These are phyloP conservation scores for Aspergillus ochraceus DNA, from an alignment of 2,329 filamentous ascomycete species.

Conservation along the genomic window DNA sequence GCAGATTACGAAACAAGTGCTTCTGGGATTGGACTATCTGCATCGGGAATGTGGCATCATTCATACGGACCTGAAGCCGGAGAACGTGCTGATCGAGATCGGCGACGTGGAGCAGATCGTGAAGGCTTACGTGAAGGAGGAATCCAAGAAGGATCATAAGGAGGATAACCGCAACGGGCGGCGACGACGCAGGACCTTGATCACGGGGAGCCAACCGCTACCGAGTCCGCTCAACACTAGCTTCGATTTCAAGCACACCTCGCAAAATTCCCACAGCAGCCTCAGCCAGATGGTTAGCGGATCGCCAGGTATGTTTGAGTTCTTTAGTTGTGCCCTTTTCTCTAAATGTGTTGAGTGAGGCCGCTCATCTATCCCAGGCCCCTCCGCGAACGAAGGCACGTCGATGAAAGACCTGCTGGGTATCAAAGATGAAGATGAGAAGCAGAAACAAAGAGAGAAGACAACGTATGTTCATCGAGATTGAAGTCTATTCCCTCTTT, in stretches of 20 bases:
- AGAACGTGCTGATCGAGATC: conserved; percentile 98
- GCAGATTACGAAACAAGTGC: conserved; percentile 97
- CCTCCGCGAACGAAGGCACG: conserved; percentile 47
- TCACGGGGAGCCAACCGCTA: conserved; percentile 94
- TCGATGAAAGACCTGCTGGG: conserved; percentile 59
- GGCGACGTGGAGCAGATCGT: conserved; percentile 99
- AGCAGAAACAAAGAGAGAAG: conserved; percentile 84
- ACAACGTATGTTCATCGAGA: conserved; percentile 70
- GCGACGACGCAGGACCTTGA: conserved; percentile 84
- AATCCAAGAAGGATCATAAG: conserved; percentile 66
- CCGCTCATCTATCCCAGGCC: conserved; percentile 38
- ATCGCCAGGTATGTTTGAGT: conserved; percentile 55
- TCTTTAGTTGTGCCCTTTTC: conserved; percentile 34
- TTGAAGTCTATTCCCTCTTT: not conserved
- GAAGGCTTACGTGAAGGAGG: conserved; percentile 86
- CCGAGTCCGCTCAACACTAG: conserved; percentile 91
- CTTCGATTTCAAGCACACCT: conserved; percentile 68
- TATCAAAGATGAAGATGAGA: conserved; percentile 59
- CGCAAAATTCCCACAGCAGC: conserved; percentile 69
- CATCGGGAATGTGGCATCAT: conserved; percentile 99
- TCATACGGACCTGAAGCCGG: conserved; percentile 94
- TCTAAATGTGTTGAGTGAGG: not conserved
- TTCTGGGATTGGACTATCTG: conserved; percentile 92
- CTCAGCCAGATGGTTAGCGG: conserved; percentile 83
- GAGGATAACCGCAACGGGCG: conserved; percentile 91